Evolutionary conservation across 345 rosid genomes (phyloP).

Genomic region (Punica granatum): DNA sequence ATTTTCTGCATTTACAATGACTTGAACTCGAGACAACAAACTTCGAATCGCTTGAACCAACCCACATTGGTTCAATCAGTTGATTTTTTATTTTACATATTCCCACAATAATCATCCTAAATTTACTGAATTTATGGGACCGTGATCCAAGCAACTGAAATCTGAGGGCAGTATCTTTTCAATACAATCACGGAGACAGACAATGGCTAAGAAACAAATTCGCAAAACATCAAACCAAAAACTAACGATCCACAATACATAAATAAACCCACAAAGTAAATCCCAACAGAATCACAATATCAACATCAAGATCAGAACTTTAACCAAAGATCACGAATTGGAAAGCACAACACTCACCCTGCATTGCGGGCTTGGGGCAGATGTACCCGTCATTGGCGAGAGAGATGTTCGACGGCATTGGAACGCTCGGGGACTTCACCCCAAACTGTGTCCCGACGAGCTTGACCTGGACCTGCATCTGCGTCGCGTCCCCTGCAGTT

Average conservation of each 20-base stretch:
- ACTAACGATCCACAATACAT: neutral
- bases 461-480: constrained; percentile 66
- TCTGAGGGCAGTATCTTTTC: too few relatives aligned
- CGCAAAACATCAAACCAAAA: neutral
- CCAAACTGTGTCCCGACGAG: constrained; percentile 92
- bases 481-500: constrained; percentile 82
- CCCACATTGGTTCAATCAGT: too few relatives aligned
- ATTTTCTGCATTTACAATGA: too few relatives aligned
- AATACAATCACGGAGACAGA: neutral
- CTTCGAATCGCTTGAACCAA: too few relatives aligned
- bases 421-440: constrained; percentile 49
- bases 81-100: neutral
- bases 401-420: constrained; percentile 56
- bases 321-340: neutral
- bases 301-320: neutral
- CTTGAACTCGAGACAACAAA: too few relatives aligned
- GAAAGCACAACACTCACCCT: constrained; percentile 27
- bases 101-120: neutral
- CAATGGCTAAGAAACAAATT: neutral
- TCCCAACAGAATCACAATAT: neutral
- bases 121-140: neutral
- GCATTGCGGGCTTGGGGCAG: constrained; percentile 42
- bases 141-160: neutral
- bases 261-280: neutral
- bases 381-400: constrained; percentile 76